phyloP scores from a whole-genome alignment of 2,329 filamentous ascomycete genomes.

The Cladosporium sp. region DNA sequence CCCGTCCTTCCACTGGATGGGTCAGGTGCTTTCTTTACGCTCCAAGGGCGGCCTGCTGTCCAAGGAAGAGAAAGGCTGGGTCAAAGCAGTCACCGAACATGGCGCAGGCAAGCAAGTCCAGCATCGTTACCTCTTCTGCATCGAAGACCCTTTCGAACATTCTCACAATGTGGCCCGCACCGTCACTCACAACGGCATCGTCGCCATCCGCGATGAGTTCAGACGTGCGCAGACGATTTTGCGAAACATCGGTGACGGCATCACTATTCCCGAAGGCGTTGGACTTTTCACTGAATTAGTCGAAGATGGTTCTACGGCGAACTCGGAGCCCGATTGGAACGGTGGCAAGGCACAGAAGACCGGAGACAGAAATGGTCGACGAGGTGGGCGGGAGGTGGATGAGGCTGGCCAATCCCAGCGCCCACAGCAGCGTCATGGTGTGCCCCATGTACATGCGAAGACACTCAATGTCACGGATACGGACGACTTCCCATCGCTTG shows the following conservation, averaged over 20 bases:
- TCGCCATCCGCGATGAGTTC: conserved; percentile 79
- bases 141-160: conserved; percentile 86
- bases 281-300: conserved; percentile 27
- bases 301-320: conserved; percentile 38
- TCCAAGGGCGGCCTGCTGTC: conserved; percentile 63
- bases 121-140: conserved; percentile 78
- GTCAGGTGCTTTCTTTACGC: conserved; percentile 74
- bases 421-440: not conserved
- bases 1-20: conserved; percentile 71
- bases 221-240: conserved; percentile 73
- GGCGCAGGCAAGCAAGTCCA: conserved; percentile 58
- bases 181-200: conserved; percentile 77
- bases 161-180: conserved; percentile 86
- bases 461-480: conserved; percentile 20
- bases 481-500: conserved; percentile 26
- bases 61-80: conserved; percentile 82
- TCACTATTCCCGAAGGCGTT: conserved; percentile 16
- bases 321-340: conserved; percentile 15
- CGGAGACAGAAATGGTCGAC: not conserved
- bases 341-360: not conserved
- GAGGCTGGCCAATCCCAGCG: not conserved
- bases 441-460: not conserved
- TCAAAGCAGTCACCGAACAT: conserved; percentile 68
- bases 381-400: not conserved
- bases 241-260: conserved; percentile 45